Evolutionary conservation across 148 eudicot genomes (phyloP), one percentile per base, ranked within the genome.

Genomic region (Nepenthes mirabilis): DNA sequence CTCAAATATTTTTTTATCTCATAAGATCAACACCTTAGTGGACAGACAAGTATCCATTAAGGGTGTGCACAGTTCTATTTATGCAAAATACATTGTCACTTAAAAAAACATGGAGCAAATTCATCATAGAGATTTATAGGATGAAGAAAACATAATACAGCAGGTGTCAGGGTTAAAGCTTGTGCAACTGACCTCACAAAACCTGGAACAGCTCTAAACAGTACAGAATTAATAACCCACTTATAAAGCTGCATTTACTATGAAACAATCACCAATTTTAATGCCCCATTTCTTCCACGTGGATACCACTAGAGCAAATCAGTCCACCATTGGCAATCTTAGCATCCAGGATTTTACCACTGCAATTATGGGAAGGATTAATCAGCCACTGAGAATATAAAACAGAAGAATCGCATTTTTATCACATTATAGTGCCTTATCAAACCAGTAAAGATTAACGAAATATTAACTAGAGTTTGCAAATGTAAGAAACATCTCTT

Each of bases 251-350:
- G 98, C 98, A 76, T 93, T 93, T 52, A 93, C 98, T 60, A 93
- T 88, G 77, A 86, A 88, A 69, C 96, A 88, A 52, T 93, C 91
- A 10, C 86, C 96, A 62, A 86, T 88, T 67, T 86, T 88, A 23
- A 71, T 93, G 95, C 65, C 98, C 98, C 96, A 93, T 88, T 74
- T 93, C 98, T 77, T 93, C 96, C 37, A 93, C 96, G 62, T 65
- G 91, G 53, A 93, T 96, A 59, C 98, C 98, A 37, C 98, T 93
- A 6, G 98, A 93, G 85, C 98, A 93, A 75, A 93, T 81, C 47
- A 93, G 81, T 57, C 96, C 95, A 37, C 97, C 96, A 67, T 93
- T 91, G 51, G 83, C 98, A 53, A 93, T 91, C 72, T 93, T 95
- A 68, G 88, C 80, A 53, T 85, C 70, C 47, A 70, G 68, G 43